phyloP scores from a whole-genome alignment of 306 rosid genomes.

The Cyclanthera cordifolia region DNA sequence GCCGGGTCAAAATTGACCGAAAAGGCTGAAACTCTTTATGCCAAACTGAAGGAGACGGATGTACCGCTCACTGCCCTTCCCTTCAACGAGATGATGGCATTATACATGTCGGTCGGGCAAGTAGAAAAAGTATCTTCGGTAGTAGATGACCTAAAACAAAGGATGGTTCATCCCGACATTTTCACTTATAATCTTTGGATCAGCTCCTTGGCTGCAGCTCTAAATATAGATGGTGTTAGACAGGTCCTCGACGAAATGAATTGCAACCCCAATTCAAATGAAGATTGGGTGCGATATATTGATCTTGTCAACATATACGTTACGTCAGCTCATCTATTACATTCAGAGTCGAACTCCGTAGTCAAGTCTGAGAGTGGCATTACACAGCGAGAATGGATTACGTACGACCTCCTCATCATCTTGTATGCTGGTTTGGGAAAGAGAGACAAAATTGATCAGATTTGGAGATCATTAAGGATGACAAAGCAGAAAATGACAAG shows the following conservation, averaged over 20 bases:
- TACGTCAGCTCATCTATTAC: constrained; percentile 35
- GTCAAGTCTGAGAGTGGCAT: constrained; percentile 64
- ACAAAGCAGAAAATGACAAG: constrained; percentile 74
- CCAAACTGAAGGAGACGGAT: constrained; percentile 42
- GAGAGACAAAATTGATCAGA: constrained; percentile 58
- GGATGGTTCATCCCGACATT: constrained; percentile 57
- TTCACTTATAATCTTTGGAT: constrained; percentile 87
- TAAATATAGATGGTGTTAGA: constrained; percentile 47
- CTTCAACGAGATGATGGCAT: constrained; percentile 93
- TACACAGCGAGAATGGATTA: constrained; percentile 74
- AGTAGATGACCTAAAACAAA: constrained; percentile 56
- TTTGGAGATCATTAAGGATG: constrained; percentile 76
- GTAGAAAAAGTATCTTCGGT: constrained; percentile 60
- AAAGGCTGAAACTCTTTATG: constrained; percentile 70
- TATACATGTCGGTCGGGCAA: constrained; percentile 77
- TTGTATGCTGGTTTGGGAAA: constrained; percentile 66
- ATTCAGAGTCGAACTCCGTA: constrained; percentile 35
- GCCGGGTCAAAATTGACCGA: constrained; percentile 64
- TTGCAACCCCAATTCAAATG: constrained; percentile 31
- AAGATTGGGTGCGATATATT: constrained; percentile 58
- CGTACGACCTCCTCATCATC: constrained; percentile 80
- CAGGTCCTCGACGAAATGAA: constrained; percentile 65
- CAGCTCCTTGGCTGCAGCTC: constrained; percentile 70
- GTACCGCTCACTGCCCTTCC: constrained; percentile 46
- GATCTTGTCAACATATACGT: constrained; percentile 52